Evolutionary conservation across 192 early-diverging fungal species (phyloP).

Genomic region (Rhizoclosmatium globosum): DNA sequence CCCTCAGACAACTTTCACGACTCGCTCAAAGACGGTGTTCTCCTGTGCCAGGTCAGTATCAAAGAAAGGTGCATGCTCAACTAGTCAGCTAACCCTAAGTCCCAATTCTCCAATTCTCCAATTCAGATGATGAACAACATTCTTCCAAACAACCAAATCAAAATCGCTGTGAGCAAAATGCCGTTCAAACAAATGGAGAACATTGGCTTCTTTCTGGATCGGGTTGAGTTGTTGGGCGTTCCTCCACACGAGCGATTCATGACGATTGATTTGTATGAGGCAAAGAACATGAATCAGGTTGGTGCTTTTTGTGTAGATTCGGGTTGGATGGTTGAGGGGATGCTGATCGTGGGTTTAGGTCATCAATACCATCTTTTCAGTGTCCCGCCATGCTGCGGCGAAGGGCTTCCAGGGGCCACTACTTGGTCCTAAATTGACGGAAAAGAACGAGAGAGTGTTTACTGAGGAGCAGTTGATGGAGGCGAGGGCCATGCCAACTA

Average conservation of each 20-base stretch:
- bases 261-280: slow-evolving; percentile 78
- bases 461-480: slow-evolving; percentile 64
- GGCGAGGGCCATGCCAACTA: slow-evolving; percentile 42
- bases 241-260: slow-evolving; percentile 75
- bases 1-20: slow-evolving; percentile 59
- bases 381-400: slow-evolving; percentile 71
- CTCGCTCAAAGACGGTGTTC: slow-evolving; percentile 72
- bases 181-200: slow-evolving; percentile 50
- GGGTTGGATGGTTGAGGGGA: background rate
- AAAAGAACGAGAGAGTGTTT: slow-evolving; percentile 60
- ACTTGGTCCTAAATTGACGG: slow-evolving; percentile 73
- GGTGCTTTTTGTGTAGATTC: background rate
- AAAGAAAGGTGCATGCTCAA: slow-evolving; percentile 3
- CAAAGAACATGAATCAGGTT: slow-evolving; percentile 72
- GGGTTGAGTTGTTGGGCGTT: slow-evolving; percentile 53
- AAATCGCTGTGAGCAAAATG: slow-evolving; percentile 35
- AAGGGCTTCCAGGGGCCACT: slow-evolving; percentile 51
- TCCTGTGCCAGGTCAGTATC: slow-evolving; percentile 65
- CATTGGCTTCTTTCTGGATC: slow-evolving; percentile 45
- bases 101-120: background rate
- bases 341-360: slow-evolving; percentile 34
- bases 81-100: background rate
- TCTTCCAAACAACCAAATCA: slow-evolving; percentile 39
- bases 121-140: slow-evolving; percentile 11
- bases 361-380: slow-evolving; percentile 70